Evolutionary conservation across 2,329 filamentous ascomycete genomes (phyloP), one percentile per base, ranked within the genome.

Genomic region (Tolypocladium endophyticum): DNA sequence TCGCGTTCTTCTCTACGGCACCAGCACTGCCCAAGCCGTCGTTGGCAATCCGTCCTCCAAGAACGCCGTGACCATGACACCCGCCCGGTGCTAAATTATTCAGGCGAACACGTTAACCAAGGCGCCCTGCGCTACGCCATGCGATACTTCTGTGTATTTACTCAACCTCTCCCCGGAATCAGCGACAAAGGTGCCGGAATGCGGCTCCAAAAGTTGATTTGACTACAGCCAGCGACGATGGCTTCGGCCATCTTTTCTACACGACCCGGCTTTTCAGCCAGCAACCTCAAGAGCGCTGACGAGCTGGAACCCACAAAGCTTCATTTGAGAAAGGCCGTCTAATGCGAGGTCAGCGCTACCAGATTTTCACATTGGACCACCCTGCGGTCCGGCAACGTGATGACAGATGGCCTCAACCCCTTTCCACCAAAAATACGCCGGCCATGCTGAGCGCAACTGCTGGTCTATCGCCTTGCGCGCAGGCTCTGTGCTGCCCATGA

Each of bases 381-480:
- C 28, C 65, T 84, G 2, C 77, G 79, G 2, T 78, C 79, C 0
- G 77, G 76, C 1, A 75, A 73, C 64, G 83, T 84, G 70, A 79
- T 81, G 75, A 71, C 73, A 25, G 83, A 84, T 64, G 78, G 77
- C 61, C 55, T 81, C 5, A 60, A 68, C 4, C 79, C 79, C 3
- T 68, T 75, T n/a, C n/a, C 14, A 73, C 75, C 1, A 58, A 57
- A 11, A 71, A 68, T 79, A 76, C 60, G 70, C 72, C 0, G 74
- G 72, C 0, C 67, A 81, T 8, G 65, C 69, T 1, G 69, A 72
- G 7, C 68, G 69, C 3, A 76, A 76, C 0, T 66, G 72, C 28
- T 77, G 76, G 61, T 67, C 66, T 0, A 74, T 72, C 1, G 73
- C 76, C 0, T 64, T 76, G 28, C 64, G 63, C 0, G 65, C 68